Percentiles rank a stretch among this genome's conserved stretches.
Conservation (phyloP, 495 filamentous ascomycete species). For the Aspergillus bertholletiae region DNA sequence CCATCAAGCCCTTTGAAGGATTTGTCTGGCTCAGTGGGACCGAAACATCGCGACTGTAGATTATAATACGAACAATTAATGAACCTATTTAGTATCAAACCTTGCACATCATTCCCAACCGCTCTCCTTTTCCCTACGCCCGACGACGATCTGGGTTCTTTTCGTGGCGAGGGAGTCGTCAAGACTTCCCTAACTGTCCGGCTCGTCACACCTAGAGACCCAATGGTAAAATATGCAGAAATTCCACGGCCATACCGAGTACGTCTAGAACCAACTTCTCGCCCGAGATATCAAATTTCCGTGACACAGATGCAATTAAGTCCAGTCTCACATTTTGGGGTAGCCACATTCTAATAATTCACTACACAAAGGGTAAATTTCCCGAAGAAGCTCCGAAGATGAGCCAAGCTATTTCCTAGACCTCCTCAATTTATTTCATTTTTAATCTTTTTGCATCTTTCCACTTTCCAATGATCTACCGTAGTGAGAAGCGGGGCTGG, state of each 20-base stretch:
- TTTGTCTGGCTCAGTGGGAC: not conserved
- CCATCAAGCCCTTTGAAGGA: not conserved
- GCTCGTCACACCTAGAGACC: not conserved
- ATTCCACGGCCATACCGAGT: not conserved
- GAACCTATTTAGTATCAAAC: not conserved
- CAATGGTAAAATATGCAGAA: not conserved
- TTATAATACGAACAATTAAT: not conserved
- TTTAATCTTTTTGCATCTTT: too few relatives aligned
- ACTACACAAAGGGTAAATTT: not conserved
- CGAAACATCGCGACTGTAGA: not conserved
- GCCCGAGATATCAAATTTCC: not conserved
- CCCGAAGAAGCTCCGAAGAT: not conserved
- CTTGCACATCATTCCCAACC: not conserved
- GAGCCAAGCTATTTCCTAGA: not conserved
- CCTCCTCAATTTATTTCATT: not conserved
- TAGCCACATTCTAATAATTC: too few relatives aligned
- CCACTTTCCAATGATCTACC: not conserved
- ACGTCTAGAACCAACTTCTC: not conserved
- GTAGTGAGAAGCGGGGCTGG: not conserved
- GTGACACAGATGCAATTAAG: not conserved
- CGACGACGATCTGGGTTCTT: not conserved
- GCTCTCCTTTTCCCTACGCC: not conserved
- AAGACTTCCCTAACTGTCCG: not conserved
- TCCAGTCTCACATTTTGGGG: not conserved
- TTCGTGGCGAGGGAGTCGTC: not conserved